Conservation (phyloP, 1,284 basidiomycete species). For the Afroboletus lepidellus region DNA sequence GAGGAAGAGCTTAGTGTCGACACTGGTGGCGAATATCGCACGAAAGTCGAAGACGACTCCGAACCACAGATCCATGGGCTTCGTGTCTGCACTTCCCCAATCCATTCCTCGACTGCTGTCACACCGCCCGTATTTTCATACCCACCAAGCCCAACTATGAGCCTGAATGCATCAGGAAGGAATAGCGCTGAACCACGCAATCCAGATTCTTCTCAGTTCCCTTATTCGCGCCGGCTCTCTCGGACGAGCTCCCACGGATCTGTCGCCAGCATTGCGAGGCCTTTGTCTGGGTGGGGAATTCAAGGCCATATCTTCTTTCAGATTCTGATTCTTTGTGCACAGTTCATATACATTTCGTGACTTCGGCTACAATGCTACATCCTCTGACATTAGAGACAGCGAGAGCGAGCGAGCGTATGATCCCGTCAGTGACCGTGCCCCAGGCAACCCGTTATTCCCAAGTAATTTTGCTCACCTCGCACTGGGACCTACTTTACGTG, state of each 20-base stretch:
- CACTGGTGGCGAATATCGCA: background rate
- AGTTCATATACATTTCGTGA: slow-evolving; percentile 22
- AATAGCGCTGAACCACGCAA: slow-evolving; percentile 26
- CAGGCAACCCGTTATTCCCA: slow-evolving; percentile 66
- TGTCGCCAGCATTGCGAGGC: slow-evolving; percentile 15
- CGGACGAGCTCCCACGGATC: slow-evolving; percentile 32
- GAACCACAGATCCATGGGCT: slow-evolving; percentile 56
- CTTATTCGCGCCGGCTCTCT: slow-evolving; percentile 27
- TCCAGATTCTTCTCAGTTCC: slow-evolving; percentile 15
- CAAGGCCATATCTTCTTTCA: background rate
- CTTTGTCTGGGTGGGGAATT: slow-evolving; percentile 22
- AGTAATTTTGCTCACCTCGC: slow-evolving; percentile 63
- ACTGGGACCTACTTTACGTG: slow-evolving; percentile 53
- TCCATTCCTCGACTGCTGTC: slow-evolving; percentile 24
- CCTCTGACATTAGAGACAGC: slow-evolving; percentile 28
- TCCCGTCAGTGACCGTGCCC: slow-evolving; percentile 49
- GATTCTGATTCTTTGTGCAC: slow-evolving; percentile 2
- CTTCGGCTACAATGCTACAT: slow-evolving; percentile 2
- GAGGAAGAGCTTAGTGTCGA: slow-evolving; percentile 26
- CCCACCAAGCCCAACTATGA: slow-evolving; percentile 26
- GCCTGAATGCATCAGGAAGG: slow-evolving; percentile 15
- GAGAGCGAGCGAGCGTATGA: slow-evolving; percentile 37
- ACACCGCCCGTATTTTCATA: slow-evolving; percentile 22
- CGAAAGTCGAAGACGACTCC: slow-evolving; percentile 16
- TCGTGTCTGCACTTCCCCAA: slow-evolving; percentile 49